Base-by-base conservation (phyloP, 2,329 filamentous ascomycete species). In the Diaporthe sp. region DNA sequence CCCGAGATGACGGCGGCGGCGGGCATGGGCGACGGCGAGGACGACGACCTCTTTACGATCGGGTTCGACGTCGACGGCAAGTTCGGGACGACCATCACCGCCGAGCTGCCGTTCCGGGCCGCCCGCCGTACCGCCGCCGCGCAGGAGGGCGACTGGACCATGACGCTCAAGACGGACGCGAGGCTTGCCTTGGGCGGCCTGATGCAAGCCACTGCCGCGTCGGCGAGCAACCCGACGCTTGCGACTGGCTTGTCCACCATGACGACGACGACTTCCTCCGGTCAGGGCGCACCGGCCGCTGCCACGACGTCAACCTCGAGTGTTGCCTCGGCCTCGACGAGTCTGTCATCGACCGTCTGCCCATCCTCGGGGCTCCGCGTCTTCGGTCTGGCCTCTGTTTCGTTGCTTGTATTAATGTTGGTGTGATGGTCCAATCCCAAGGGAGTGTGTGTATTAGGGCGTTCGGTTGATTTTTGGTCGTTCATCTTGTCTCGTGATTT, bases 81-180 rank as follows among this genome's bases (percentile, higher is more conserved):
- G 34, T 76, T 70, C 73, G 70, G 60, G 17, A 60, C 63, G 47
- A 76, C 73, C 55, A 70, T 76, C 39, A 76, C 75, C 2, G 75
- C 73, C 44, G 61, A 70, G n/a, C 70, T 76, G 47, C 47, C 71
- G n/a, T 63, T 72, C 44, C 44, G 49, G 8, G 28, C 44, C 28
- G 73, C 57, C 49, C 67, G 63, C 39, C 75, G 75, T 34, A 73
- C 68, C n/a, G 68, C 49, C 44, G 68, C 60, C 28, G 25, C 73
- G 6, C 47, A 31, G 15, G 37, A 53, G 3, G 28, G 53, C 72
- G 73, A 44, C 22, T 71, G 47, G 73, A 75, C 61, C 6, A n/a
- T 75, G 42, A 73, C 73, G 9, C 73, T 76, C 28, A 72, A 55
- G 9, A 42, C 53, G 3, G 70, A 73, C 8, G 71, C 49, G 20